These are phyloP conservation scores for Penicillium sp. DNA, from an alignment of 2,329 filamentous ascomycete genomes.

Conservation along the genomic window DNA sequence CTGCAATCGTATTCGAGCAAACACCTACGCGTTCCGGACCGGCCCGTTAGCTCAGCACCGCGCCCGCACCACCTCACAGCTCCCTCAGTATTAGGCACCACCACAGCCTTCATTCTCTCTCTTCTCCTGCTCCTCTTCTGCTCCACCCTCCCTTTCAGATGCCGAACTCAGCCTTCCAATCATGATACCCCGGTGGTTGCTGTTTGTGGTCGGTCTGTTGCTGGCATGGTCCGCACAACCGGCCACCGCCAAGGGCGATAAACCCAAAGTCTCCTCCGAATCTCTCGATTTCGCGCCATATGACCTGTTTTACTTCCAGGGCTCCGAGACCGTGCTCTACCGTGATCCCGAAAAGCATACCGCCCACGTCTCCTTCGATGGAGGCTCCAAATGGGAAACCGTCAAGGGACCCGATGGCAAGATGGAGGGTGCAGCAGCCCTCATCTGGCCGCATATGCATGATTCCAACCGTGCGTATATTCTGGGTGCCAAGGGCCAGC, in stretches of 20 bases:
- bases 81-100: too few relatives aligned
- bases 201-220: constrained; percentile 47
- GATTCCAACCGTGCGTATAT: constrained; percentile 75
- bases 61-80: not conserved
- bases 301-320: constrained; percentile 83
- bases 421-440: constrained; percentile 41
- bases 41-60: constrained; percentile 11
- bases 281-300: constrained; percentile 61
- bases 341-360: constrained; percentile 59
- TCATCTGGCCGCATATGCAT: constrained; percentile 70
- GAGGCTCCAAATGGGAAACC: constrained; percentile 67
- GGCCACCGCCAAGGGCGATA: constrained; percentile 51
- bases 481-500: constrained; percentile 60
- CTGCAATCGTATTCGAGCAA: not conserved
- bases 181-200: constrained; percentile 41
- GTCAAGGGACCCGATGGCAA: constrained; percentile 58
- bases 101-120: too few relatives aligned
- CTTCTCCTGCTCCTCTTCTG: not conserved
- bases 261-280: constrained; percentile 60
- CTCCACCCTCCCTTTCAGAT: constrained; percentile 21
- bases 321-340: constrained; percentile 74
- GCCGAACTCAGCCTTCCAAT: constrained; percentile 19
- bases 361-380: constrained; percentile 73
- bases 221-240: constrained; percentile 43
- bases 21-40: constrained; percentile 7